Evolutionary conservation across 2,329 filamentous ascomycete genomes (phyloP).

Genomic region (Exophiala calicioides): DNA sequence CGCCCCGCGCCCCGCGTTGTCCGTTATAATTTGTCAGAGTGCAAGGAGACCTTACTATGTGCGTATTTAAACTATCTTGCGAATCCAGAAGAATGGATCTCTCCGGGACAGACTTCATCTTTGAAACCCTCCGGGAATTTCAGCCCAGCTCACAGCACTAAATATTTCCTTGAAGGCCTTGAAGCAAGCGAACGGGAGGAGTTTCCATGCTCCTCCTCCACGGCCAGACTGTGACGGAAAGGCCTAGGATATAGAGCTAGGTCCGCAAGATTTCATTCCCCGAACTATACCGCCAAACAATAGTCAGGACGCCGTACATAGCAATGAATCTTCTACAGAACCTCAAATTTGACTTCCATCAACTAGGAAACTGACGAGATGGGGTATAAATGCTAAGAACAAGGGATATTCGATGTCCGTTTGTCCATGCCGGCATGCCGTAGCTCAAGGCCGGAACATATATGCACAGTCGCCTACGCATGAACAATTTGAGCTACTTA

Average conservation of each 20-base stretch:
- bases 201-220: conserved; percentile 47
- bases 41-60: conserved; percentile 46
- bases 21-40: conserved; percentile 48
- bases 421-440: conserved; percentile 55
- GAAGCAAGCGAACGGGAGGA: conserved; percentile 36
- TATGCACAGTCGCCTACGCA: conserved; percentile 56
- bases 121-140: conserved; percentile 46
- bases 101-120: conserved; percentile 52
- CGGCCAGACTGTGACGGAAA: conserved; percentile 53
- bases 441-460: conserved; percentile 52
- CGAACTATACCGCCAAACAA: conserved; percentile 53
- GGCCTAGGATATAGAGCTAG: conserved; percentile 48
- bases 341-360: conserved; percentile 53
- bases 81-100: conserved; percentile 55
- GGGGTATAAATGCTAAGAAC: conserved; percentile 52
- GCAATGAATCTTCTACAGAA: conserved; percentile 55
- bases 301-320: conserved; percentile 49
- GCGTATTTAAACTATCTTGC: conserved; percentile 50
- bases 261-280: conserved; percentile 55
- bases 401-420: conserved; percentile 50
- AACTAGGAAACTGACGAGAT: conserved; percentile 55
- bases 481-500: conserved; percentile 53
- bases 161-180: conserved; percentile 52
- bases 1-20: conserved; percentile 49
- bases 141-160: conserved; percentile 48